Conservation (phyloP, 345 rosid species). For the Limnanthes douglasii region DNA sequence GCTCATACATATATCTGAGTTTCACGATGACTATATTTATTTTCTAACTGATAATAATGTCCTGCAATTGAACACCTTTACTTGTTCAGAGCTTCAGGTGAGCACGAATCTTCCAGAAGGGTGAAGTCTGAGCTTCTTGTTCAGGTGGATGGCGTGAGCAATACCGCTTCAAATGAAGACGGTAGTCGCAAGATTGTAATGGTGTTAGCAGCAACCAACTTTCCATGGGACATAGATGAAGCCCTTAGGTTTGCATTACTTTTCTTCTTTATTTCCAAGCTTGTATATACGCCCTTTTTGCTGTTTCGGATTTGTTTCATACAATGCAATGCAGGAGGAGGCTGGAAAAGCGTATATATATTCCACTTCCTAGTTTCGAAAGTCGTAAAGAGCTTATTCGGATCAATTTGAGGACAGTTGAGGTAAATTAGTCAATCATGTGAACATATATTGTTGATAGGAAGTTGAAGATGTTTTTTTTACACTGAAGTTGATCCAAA, state of each 20-base stretch:
- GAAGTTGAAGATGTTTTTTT: not conserved
- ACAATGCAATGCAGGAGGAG: conserved; percentile 59
- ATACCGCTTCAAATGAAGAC: conserved; percentile 80
- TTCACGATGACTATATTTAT: too few species aligned
- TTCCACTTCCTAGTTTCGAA: conserved; percentile 96
- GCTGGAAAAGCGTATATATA: conserved; percentile 96
- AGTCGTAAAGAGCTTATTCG: conserved; percentile 94
- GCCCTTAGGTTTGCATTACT: conserved; percentile 58
- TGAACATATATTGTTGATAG: not conserved
- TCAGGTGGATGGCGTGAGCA: conserved; percentile 98
- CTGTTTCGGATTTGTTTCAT: not conserved
- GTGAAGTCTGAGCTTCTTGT: conserved; percentile 99
- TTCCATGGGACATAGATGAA: conserved; percentile 99
- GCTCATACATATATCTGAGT: not conserved
- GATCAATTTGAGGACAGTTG: conserved; percentile 91
- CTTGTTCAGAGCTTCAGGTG: conserved; percentile 73
- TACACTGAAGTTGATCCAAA: too few species aligned
- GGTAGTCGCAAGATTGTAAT: conserved; percentile 94
- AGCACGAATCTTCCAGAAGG: conserved; percentile 98
- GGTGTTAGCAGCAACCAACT: conserved; percentile 99
- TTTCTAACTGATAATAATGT: conserved; percentile 4
- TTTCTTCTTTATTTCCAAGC: not conserved
- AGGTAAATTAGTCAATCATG: conserved; percentile 29
- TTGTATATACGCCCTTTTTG: not conserved
- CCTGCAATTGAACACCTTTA: conserved; percentile 3